phyloP scores from a whole-genome alignment of 75 land plant genomes.

The Cunninghamia lanceolata region DNA sequence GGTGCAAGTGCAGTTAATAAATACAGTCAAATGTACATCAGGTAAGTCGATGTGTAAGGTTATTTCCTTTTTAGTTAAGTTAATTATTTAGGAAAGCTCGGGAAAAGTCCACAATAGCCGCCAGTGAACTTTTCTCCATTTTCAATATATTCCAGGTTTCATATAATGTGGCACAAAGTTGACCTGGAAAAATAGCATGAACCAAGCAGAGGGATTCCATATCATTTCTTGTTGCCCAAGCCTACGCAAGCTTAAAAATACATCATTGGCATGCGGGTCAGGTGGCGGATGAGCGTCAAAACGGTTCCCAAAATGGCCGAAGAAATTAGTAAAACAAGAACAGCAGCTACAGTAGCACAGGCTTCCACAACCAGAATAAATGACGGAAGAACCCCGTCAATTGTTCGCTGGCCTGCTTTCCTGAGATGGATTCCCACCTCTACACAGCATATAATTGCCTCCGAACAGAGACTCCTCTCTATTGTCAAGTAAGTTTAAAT shows the following conservation, averaged over 20 bases:
- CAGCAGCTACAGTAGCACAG: background rate
- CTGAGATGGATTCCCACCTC: conserved; percentile 95
- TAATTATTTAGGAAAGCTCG: no score
- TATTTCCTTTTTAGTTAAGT: no score
- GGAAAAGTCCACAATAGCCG: no score
- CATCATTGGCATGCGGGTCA: background rate
- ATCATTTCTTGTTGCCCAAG: no score
- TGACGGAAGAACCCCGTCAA: background rate
- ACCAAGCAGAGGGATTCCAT: no score
- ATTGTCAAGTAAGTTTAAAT: conserved; percentile 54
- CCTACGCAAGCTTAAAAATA: background rate
- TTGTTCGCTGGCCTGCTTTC: conserved; percentile 42
- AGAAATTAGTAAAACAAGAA: conserved; percentile 13
- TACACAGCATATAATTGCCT: conserved; percentile 64
- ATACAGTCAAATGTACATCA: no score
- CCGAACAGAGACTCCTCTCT: conserved; percentile 84
- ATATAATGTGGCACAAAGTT: no score
- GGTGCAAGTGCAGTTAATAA: no score
- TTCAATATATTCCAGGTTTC: no score
- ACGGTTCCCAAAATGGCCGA: conserved; percentile 25
- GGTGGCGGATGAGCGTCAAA: background rate
- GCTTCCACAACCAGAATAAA: background rate
- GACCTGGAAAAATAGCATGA: no score
- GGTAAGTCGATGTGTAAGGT: no score
- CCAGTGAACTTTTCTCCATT: no score